These are phyloP conservation scores for Aspergillus sp. DNA, from an alignment of 2,329 filamentous ascomycete genomes.

Conservation along the genomic window DNA sequence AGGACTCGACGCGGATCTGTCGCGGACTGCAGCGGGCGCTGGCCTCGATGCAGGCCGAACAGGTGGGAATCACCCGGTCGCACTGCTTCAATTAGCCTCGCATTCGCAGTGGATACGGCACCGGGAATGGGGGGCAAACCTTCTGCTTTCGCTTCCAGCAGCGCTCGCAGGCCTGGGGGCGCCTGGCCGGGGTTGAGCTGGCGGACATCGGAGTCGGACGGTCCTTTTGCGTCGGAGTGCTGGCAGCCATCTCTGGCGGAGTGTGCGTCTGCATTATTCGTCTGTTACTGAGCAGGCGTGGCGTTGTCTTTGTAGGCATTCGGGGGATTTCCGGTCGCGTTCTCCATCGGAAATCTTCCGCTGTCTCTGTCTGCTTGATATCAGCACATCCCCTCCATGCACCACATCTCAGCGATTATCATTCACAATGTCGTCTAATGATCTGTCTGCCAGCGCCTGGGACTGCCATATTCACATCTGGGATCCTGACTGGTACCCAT, in stretches of 20 bases:
- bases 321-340: background rate
- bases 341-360: too few relatives aligned
- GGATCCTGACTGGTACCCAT: background rate
- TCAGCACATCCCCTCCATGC: background rate
- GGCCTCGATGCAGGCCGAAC: conserved; percentile 16
- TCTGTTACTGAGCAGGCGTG: too few relatives aligned
- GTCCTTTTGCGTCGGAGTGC: background rate
- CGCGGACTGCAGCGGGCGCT: conserved; percentile 13
- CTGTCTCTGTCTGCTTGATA: too few relatives aligned
- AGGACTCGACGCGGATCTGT: conserved; percentile 14
- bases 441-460: background rate
- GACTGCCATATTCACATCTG: background rate
- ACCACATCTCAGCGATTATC: background rate
- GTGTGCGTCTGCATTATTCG: too few relatives aligned
- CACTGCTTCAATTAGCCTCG: conserved; percentile 13
- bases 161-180: conserved; percentile 29
- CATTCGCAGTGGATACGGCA: too few relatives aligned
- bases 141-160: conserved; percentile 36
- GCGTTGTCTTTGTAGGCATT: background rate
- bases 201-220: background rate
- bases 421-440: background rate
- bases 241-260: background rate
- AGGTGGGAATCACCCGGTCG: conserved; percentile 20
- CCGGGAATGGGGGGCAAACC: conserved; percentile 8
- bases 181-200: background rate